These are phyloP conservation scores for Neofusicoccum parvum DNA, from an alignment of 2,329 filamentous ascomycete genomes.

Conservation along the genomic window DNA sequence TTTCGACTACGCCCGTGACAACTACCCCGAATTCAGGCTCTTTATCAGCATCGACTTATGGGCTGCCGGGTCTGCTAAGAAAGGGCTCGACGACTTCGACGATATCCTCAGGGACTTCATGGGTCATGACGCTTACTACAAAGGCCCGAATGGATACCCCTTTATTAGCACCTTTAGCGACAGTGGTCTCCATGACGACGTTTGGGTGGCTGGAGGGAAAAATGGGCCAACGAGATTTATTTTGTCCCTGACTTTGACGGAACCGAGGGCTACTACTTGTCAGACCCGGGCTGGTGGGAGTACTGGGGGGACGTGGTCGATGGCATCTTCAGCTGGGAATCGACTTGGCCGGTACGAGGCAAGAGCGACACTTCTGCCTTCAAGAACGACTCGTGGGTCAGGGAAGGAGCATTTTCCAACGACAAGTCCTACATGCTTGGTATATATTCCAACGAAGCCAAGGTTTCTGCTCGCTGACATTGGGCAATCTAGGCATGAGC, in stretches of 20 bases:
- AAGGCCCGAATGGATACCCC: not conserved
- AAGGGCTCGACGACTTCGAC: not conserved
- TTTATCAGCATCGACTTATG: conserved; percentile 7
- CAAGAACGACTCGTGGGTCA: conserved; percentile 29
- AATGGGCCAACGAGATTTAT: conserved; percentile 26
- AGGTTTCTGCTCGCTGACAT: too few relatives aligned
- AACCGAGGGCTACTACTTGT: conserved; percentile 32
- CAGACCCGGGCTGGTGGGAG: conserved; percentile 30
- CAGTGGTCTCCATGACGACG: not conserved
- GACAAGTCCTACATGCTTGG: conserved; percentile 40
- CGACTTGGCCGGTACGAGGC: conserved; percentile 34
- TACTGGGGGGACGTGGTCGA: conserved; percentile 37
- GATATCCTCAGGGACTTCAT: not conserved
- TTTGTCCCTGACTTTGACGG: conserved; percentile 36
- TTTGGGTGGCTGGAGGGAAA: not conserved
- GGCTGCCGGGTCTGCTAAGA: not conserved
- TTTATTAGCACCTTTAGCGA: not conserved
- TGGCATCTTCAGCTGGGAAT: conserved; percentile 44
- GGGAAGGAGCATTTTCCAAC: conserved; percentile 13
- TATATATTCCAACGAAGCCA: not conserved
- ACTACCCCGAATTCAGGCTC: conserved; percentile 4
- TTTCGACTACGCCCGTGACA: conserved; percentile 11
- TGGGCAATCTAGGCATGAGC: not conserved
- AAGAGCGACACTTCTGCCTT: not conserved
- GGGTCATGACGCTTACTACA: conserved; percentile 1